A percentile compares a stretch with the other conserved stretches of the same genome.
phyloP scores from a whole-genome alignment of 345 rosid genomes.

The Citrus unshiu region DNA sequence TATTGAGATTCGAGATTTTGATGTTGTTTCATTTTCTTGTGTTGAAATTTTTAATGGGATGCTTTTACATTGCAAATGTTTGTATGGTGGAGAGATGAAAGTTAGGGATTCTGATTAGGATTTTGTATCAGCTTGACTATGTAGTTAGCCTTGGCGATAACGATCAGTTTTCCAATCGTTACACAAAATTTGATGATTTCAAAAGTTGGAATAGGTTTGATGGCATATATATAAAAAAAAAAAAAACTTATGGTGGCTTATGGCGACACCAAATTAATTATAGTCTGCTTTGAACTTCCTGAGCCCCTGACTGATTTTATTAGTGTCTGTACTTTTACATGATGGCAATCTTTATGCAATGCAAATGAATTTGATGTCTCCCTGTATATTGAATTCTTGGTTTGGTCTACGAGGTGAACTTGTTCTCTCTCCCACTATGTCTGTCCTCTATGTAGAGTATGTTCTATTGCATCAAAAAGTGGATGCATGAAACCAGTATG shows the following conservation, averaged over 20 bases:
- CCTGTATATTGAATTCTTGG: neutral
- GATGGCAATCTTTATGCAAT: neutral
- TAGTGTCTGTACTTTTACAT: neutral
- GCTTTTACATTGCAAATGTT: neutral
- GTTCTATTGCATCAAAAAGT: neutral
- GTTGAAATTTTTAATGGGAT: neutral
- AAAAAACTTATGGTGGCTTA: neutral
- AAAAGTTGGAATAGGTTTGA: neutral
- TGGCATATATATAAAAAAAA: neutral
- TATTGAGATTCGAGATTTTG: neutral
- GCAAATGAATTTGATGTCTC: neutral
- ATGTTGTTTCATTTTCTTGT: neutral
- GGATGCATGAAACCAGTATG: neutral
- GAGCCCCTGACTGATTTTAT: neutral
- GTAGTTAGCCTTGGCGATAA: neutral
- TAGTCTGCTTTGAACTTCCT: neutral
- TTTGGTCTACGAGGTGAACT: neutral
- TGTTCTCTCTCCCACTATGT: neutral
- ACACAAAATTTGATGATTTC: neutral
- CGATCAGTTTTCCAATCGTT: neutral
- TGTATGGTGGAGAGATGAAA: neutral
- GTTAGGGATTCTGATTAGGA: neutral
- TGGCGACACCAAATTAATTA: neutral
- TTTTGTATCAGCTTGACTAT: neutral
- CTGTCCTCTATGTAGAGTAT: neutral